Evolutionary conservation across 2,329 filamentous ascomycete species (phyloP).

Genomic region (Pseudogymnoascus verrucosus): DNA sequence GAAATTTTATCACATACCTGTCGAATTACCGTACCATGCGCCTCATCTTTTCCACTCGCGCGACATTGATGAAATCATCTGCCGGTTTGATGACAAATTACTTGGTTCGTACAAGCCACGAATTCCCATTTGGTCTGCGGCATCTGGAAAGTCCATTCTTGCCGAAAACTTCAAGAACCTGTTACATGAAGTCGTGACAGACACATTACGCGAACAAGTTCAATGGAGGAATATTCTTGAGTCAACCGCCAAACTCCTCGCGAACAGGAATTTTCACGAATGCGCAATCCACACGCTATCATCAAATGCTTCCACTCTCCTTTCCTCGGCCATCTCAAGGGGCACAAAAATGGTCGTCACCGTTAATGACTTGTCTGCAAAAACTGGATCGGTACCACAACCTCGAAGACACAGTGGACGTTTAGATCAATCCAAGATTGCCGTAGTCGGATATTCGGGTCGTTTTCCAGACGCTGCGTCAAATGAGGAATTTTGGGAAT

Average conservation of each 20-base stretch:
- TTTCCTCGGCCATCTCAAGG: background rate
- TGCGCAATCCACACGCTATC: background rate
- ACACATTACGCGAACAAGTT: conserved; percentile 20
- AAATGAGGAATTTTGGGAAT: conserved; percentile 63
- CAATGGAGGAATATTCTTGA: conserved; percentile 6
- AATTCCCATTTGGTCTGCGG: conserved; percentile 17
- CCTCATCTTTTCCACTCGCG: conserved; percentile 18
- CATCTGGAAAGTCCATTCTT: background rate
- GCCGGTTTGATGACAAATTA: conserved; percentile 2
- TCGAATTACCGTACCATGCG: conserved; percentile 20
- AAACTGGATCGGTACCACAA: background rate
- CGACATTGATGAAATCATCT: conserved; percentile 12
- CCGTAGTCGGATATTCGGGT: conserved; percentile 74
- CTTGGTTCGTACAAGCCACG: conserved; percentile 1
- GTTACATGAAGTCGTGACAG: conserved; percentile 15
- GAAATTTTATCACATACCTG: conserved; percentile 2
- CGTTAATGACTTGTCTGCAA: background rate
- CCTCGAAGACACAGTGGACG: background rate
- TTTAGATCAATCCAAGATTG: conserved; percentile 57
- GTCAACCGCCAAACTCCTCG: background rate
- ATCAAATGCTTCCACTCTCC: background rate
- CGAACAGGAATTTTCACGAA: background rate
- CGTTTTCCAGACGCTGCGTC: conserved; percentile 64
- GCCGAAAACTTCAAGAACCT: conserved; percentile 13
- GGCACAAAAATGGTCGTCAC: background rate